phyloP scores from a whole-genome alignment of 1,284 basidiomycete species.

The Ceratobasidium sp. region DNA sequence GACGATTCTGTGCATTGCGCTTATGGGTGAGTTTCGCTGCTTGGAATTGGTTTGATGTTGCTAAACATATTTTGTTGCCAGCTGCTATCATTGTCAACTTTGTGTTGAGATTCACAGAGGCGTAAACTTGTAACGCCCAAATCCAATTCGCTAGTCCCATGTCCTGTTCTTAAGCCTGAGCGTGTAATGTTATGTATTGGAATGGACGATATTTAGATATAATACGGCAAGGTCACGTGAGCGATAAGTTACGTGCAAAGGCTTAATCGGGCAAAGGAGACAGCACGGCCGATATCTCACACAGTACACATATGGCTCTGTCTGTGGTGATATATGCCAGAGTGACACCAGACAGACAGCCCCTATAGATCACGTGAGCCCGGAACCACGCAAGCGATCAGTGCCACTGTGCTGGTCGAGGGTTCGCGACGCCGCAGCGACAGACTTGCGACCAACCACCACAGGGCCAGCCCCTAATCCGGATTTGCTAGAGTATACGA shows the following conservation, averaged over 20 bases:
- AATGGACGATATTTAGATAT: conserved; percentile 23
- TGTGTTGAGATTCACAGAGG: conserved; percentile 74
- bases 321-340: too few relatives aligned
- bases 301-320: neutral
- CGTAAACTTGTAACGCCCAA: conserved; percentile 5
- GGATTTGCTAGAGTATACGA: too few relatives aligned
- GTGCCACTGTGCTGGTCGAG: conserved; percentile 33
- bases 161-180: neutral
- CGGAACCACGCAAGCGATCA: conserved; percentile 4
- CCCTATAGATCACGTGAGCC: conserved; percentile 1
- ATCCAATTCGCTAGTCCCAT: neutral
- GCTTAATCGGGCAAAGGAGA: neutral
- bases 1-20: conserved; percentile 86
- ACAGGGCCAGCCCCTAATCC: too few relatives aligned
- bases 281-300: neutral
- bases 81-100: conserved; percentile 92
- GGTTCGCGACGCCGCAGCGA: conserved; percentile 2
- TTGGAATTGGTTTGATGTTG: conserved; percentile 14
- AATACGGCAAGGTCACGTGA: too few relatives aligned
- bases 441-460: conserved; percentile 7
- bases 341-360: too few relatives aligned
- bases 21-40: conserved; percentile 67
- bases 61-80: conserved; percentile 49
- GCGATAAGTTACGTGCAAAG: conserved; percentile 5
- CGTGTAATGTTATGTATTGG: conserved; percentile 32